Evolutionary conservation across 768 basidiomycete species (phyloP), one percentile per base, ranked within the genome.

Genomic region (Tricholoma saponaceum): DNA sequence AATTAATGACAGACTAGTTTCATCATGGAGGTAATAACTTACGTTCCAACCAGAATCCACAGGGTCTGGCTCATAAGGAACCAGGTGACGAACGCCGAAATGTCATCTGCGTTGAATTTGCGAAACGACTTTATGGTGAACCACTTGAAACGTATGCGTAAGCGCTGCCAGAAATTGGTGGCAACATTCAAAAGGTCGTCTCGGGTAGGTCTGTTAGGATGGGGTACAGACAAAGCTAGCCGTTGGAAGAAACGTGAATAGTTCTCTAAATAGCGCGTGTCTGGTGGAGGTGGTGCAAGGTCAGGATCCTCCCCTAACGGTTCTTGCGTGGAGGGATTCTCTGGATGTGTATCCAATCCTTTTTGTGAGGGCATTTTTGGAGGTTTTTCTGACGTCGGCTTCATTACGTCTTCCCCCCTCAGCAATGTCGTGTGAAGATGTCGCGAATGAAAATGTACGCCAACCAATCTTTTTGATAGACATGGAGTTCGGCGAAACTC

Each of bases 21-120:
- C 16, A 54, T 18, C 54, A 51, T 5, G 30, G 43, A 50, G n/a
- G 26, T 4, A 16, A 20, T 3, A 20, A 80, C 90, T 72, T 67
- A 92, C 87, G 93, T 98, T 72, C 95, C 95, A 51, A 99, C 80
- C 52, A 98, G 74, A 60, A 99, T 90, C 96, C 97, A 98, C 3
- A 96, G 73, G 1, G 94, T 92, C 66, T 98, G 95, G 66, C 95
- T 95, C 79, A 98, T 87, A 52, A 99, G 75, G 62, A 97, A 94
- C 91, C 94, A 95, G 53, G 92, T 95, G 32, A 96, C 74, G 73
- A 99, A 98, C 0, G 95, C 96, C 41, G 93, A 95, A 55, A 96
- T 90, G 69, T 99, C 97, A 70, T 99, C 97, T 52, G 92, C 89
- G 63, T 97, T 95, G 74, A 95, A 99, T 66, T 84, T 87, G 49